Conservation (phyloP, 1,284 basidiomycete species). For the Grifola frondosa region DNA sequence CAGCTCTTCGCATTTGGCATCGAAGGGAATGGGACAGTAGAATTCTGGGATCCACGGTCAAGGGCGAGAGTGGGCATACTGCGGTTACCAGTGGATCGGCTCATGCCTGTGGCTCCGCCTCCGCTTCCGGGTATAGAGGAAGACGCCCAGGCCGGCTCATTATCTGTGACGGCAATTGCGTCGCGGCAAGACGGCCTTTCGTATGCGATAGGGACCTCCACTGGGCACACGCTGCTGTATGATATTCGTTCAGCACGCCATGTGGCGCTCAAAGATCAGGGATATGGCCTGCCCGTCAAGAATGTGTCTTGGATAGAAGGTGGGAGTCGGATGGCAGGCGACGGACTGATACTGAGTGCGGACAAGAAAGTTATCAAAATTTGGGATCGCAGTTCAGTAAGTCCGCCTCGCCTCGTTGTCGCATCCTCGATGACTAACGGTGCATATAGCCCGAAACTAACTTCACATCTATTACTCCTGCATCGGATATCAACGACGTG, state of each 20-base stretch:
- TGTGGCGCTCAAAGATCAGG: constrained; percentile 94
- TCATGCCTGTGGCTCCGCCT: constrained; percentile 44
- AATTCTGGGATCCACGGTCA: constrained; percentile 96
- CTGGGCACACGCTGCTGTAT: constrained; percentile 93
- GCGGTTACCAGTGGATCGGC: constrained; percentile 66
- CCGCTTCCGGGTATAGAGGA: constrained; percentile 46
- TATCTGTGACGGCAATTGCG: constrained; percentile 84
- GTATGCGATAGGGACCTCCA: constrained; percentile 92
- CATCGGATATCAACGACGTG: constrained; percentile 84
- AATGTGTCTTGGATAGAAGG: constrained; percentile 90
- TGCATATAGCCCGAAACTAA: constrained; percentile 74
- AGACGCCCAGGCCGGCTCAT: constrained; percentile 30
- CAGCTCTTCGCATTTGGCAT: constrained; percentile 89
- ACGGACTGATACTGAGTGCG: constrained; percentile 84
- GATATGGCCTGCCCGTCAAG: constrained; percentile 91
- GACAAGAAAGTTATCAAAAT: constrained; percentile 96
- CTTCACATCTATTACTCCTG: constrained; percentile 90
- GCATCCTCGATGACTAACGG: constrained; percentile 4
- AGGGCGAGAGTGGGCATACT: constrained; percentile 77
- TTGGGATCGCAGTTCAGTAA: constrained; percentile 83
- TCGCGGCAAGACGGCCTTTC: constrained; percentile 88
- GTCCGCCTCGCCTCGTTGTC: constrained; percentile 30
- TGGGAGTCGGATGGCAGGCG: constrained; percentile 78
- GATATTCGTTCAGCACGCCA: constrained; percentile 86
- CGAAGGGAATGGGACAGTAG: constrained; percentile 82